Percentiles rank a stretch among this genome's conserved stretches.
Evolutionary conservation across 2,329 filamentous ascomycete genomes (phyloP).

Genomic region (Coniochaeta prunicola): DNA sequence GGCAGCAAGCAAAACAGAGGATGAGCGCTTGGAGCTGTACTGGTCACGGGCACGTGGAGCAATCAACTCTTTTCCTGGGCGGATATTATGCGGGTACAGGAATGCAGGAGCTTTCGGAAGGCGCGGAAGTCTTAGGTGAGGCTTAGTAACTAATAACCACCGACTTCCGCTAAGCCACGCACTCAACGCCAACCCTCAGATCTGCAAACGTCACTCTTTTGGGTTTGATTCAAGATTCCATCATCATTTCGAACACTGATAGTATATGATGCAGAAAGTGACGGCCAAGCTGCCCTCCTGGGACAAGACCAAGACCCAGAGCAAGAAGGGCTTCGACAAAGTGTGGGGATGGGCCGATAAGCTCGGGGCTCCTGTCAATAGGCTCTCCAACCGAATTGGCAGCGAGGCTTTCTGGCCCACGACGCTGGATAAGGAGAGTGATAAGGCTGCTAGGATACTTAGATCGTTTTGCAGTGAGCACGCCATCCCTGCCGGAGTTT

Average conservation of each 20-base stretch:
- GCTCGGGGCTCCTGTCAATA: slow-evolving; percentile 53
- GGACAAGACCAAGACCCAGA: slow-evolving; percentile 44
- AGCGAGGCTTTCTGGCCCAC: slow-evolving; percentile 73
- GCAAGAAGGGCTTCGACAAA: slow-evolving; percentile 67
- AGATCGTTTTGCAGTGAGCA: slow-evolving; percentile 59
- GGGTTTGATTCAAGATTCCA: neutral
- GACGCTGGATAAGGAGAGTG: slow-evolving; percentile 64
- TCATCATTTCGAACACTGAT: slow-evolving; percentile 9
- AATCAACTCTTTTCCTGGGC: no score
- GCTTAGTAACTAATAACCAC: no score
- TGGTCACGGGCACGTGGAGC: no score
- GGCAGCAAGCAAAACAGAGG: no score
- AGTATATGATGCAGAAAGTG: slow-evolving; percentile 32
- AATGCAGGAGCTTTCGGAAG: no score
- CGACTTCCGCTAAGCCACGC: no score
- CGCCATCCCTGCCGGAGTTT: neutral
- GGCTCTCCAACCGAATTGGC: slow-evolving; percentile 59
- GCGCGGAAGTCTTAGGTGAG: no score
- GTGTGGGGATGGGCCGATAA: slow-evolving; percentile 62
- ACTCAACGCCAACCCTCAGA: no score
- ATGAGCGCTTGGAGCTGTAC: no score
- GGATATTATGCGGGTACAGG: no score
- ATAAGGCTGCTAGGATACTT: slow-evolving; percentile 69
- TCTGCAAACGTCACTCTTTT: no score
- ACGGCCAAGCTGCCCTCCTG: slow-evolving; percentile 33